Conservation (phyloP, 257 asterid species). For the Scutellaria minor region DNA sequence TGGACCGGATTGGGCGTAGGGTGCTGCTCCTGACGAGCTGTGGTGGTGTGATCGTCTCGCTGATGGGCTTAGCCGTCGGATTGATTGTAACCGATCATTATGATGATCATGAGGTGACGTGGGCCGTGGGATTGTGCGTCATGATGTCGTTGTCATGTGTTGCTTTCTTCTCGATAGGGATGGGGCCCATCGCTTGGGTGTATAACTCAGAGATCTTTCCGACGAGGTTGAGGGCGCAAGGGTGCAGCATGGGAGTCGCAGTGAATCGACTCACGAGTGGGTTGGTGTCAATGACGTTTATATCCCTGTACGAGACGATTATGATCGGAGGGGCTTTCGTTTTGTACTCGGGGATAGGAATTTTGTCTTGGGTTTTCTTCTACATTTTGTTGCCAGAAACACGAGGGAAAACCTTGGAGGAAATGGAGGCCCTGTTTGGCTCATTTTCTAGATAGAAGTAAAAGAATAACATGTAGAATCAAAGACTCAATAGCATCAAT, state of each 20-base stretch:
- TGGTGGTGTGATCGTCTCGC: too few relatives aligned
- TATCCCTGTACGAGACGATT: slow-evolving; percentile 21
- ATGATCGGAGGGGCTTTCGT: slow-evolving; percentile 53
- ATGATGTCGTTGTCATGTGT: too few relatives aligned
- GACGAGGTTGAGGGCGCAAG: too few relatives aligned
- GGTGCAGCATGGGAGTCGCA: slow-evolving; percentile 43
- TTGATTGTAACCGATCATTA: too few relatives aligned
- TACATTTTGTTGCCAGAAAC: slow-evolving; percentile 52
- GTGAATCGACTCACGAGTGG: slow-evolving; percentile 43
- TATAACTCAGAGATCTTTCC: too few relatives aligned
- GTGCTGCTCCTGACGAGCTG: too few relatives aligned
- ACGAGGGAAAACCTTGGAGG: slow-evolving; percentile 47
- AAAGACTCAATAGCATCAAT: neutral
- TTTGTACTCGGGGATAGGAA: slow-evolving; percentile 37
- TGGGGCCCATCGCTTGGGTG: too few relatives aligned
- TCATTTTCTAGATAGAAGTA: slow-evolving; percentile 46
- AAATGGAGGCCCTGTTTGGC: slow-evolving; percentile 53
- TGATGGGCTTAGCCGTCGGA: too few relatives aligned
- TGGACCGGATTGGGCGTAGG: too few relatives aligned
- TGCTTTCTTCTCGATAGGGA: too few relatives aligned
- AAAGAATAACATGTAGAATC: neutral
- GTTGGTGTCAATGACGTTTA: slow-evolving; percentile 28
- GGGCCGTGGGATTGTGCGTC: too few relatives aligned
- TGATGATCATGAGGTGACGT: too few relatives aligned
- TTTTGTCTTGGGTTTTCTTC: slow-evolving; percentile 47